Evolutionary conservation across 129 eudicot species (phyloP), one percentile per base, ranked within the genome.

Genomic region (Artemisia tridentata): DNA sequence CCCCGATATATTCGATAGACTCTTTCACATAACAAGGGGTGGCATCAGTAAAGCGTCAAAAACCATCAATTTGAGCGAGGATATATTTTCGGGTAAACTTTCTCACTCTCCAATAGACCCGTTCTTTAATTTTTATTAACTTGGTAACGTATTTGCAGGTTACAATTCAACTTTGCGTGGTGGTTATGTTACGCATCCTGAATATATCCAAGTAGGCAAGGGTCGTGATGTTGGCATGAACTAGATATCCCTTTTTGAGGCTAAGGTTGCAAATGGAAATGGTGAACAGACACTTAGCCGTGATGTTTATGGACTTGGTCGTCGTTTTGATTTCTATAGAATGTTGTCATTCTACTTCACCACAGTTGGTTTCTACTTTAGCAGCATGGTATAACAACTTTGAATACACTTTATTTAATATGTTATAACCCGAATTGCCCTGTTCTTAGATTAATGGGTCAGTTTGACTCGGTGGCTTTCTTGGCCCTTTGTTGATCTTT

Each of bases 171-270:
- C 95, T 41, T 82, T 92, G 7, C 84, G 98, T 66, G 91, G 96
- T 21, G 98, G 98, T 25, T 86, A 79, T 64, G 87, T 92, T 25
- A 92, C 96, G 67, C 97, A 91, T 85, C 91, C 85, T 71, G 95
- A 91, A 63, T 93, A 93, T 70, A 85, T 93, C 74, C 98, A 92
- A 72, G 95, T 92, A 7, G 98, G 98, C 41, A 89, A 92, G 71
- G 98, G 98, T 29, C 84, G 98, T 25, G 98, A 92, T 63, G 98
- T 92, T 70, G 98, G 98, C 10, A 86, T 92, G 96, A 92, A 92
- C 72, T 96, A 92, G 79, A 92, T 92, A 73, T 89, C 98, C 15
- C 89, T 65, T 19, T 92, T 92, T 60, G 98, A 92, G 82, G 96
- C 96, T 53, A 92, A 92, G 74, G 96, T 92, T 75, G 96, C 98